Evolutionary conservation across 352 stramenopile species (phyloP), one percentile per base, ranked within the genome.

Genomic region (Pythium grandisporangium): DNA sequence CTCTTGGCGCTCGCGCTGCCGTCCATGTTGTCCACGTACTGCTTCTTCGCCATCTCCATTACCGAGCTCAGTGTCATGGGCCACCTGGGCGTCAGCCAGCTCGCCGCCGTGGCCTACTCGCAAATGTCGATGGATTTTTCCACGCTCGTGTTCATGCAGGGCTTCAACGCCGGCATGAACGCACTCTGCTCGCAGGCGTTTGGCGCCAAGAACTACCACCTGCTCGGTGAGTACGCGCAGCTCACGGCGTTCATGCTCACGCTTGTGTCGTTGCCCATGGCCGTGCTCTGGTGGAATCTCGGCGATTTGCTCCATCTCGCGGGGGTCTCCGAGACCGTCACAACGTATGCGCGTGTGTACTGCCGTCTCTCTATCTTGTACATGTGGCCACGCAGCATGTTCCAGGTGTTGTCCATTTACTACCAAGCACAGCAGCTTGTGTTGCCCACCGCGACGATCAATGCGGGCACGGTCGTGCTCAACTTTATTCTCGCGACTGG

Each of bases 391-490:
- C 73, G 75, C 42, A 73, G 70, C 41, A 82, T 87, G 61, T 89
- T 85, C 45, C 73, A 85, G 40, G 64, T 79, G 45, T 54, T 93
- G 17, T 66, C 65, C 17, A 73, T 66, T 36, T 95, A 80, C 55
- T 89, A 91, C 51, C 69, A 92, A 45, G 66, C 78, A 37, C 83
- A 91, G 51, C 71, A 84, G 42, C 81, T 89, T 37, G 75, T 92
- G 21, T 40, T 87, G 13, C 80, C 77, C 23, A 83, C 73, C 6
- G 66, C 78, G 1, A 39, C 53, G 16, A 70, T 82, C 57, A 88
- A 87, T 51, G 45, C 64, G 21, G 23, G 70, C 13, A 57, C 71
- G 0, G 69, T 95, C 13, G 45, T 51, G n/a, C 39, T 88, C 42
- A 93, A 88, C 52, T 37, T 62, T 8, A 57, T 73, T 13, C 36